Percentiles rank a stretch among this genome's conserved stretches.
These are phyloP conservation scores for Fusarium udum DNA, from an alignment of 2,329 filamentous ascomycete genomes.

Conservation along the genomic window DNA sequence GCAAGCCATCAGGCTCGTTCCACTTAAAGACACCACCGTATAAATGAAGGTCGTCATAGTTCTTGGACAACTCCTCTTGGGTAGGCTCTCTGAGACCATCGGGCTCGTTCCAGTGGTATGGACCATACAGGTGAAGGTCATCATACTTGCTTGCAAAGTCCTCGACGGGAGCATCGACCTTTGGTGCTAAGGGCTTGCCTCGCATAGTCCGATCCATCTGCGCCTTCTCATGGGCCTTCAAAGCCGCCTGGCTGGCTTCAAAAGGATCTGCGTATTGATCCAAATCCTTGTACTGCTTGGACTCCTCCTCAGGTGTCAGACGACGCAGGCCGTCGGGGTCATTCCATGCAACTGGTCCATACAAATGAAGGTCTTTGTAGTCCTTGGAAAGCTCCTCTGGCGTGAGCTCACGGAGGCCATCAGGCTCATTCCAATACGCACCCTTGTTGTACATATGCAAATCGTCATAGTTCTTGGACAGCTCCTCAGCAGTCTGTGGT, in stretches of 20 bases:
- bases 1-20: constrained; percentile 51
- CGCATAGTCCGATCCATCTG: constrained; percentile 45
- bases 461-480: constrained; percentile 51
- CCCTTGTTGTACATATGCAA: constrained; percentile 48
- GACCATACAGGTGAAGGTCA: constrained; percentile 54
- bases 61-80: constrained; percentile 48
- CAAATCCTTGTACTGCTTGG: constrained; percentile 49
- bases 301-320: constrained; percentile 43
- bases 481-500: constrained; percentile 45
- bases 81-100: constrained; percentile 51
- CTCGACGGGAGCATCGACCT: constrained; percentile 45
- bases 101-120: constrained; percentile 51
- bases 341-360: constrained; percentile 46
- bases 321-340: constrained; percentile 46
- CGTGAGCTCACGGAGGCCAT: constrained; percentile 45
- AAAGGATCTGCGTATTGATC: constrained; percentile 49
- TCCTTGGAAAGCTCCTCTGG: constrained; percentile 49
- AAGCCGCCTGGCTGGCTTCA: constrained; percentile 45
- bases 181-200: constrained; percentile 50
- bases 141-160: constrained; percentile 49
- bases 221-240: constrained; percentile 42
- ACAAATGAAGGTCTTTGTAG: constrained; percentile 55
- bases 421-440: constrained; percentile 45
- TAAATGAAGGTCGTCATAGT: constrained; percentile 52
- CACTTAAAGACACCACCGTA: constrained; percentile 48